Evolutionary conservation across 1,284 basidiomycete genomes (phyloP).

Genomic region (Bondarzewia mesenterica): DNA sequence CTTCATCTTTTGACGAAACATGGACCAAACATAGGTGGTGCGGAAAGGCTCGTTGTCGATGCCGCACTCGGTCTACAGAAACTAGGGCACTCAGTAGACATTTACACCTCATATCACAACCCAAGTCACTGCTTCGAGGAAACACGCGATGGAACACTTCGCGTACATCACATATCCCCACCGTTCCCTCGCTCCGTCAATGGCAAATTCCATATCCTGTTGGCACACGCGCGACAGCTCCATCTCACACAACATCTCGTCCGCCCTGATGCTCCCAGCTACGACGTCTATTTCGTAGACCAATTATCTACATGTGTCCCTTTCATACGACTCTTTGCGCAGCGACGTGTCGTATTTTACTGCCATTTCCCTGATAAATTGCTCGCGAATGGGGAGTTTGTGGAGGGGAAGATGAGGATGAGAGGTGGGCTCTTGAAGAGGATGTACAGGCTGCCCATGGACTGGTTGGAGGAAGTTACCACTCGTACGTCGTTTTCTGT

Average conservation of each 20-base stretch:
- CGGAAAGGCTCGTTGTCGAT: conserved; percentile 94
- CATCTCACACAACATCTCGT: conserved; percentile 67
- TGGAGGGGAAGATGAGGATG: conserved; percentile 38
- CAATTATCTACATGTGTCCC: conserved; percentile 92
- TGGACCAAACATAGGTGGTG: conserved; percentile 60
- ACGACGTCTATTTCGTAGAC: conserved; percentile 92
- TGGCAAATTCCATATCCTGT: conserved; percentile 80
- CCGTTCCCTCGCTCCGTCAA: conserved; percentile 75
- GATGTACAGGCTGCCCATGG: conserved; percentile 84
- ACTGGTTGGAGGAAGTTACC: conserved; percentile 84
- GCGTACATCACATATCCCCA: conserved; percentile 69
- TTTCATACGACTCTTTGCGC: conserved; percentile 59
- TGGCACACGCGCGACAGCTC: conserved; percentile 85
- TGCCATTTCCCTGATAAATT: conserved; percentile 97
- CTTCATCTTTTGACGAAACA: conserved; percentile 8
- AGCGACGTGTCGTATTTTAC: conserved; percentile 87
- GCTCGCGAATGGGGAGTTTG: conserved; percentile 71
- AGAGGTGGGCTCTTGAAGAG: conserved; percentile 50
- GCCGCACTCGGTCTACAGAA: conserved; percentile 84
- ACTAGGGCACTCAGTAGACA: conserved; percentile 81
- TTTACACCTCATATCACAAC: conserved; percentile 94
- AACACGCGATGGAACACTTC: conserved; percentile 80
- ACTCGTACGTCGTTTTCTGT: conserved; percentile 54
- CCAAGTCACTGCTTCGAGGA: conserved; percentile 82
- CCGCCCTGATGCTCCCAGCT: conserved; percentile 25